Evolutionary conservation across 257 asterid species (phyloP).

Genomic region (Plantago ovata): DNA sequence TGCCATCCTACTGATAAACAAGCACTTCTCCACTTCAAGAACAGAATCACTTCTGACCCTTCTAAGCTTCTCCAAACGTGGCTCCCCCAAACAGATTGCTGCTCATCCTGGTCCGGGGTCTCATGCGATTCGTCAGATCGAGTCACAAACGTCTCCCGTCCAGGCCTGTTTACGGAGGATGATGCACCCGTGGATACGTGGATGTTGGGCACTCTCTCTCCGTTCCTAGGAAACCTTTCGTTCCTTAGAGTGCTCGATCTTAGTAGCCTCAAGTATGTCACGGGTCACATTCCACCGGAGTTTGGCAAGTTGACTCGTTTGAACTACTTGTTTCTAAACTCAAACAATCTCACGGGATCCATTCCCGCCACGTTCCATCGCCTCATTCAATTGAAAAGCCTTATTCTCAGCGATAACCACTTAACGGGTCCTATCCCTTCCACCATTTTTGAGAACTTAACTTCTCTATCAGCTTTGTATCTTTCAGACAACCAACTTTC

Average conservation of each 20-base stretch:
- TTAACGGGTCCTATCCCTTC: slow-evolving; percentile 46
- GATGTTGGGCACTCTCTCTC: slow-evolving; percentile 52
- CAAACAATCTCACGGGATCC: slow-evolving; percentile 43
- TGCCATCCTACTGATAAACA: slow-evolving; percentile 47
- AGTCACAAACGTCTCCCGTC: slow-evolving; percentile 47
- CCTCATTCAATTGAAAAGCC: slow-evolving; percentile 24
- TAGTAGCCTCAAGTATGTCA: slow-evolving; percentile 40
- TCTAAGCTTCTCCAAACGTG: slow-evolving; percentile 44
- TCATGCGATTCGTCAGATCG: slow-evolving; percentile 42
- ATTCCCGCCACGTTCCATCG: slow-evolving; percentile 34
- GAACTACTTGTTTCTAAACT: slow-evolving; percentile 28
- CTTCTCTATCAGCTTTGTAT: slow-evolving; percentile 32
- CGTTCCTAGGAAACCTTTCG: slow-evolving; percentile 54
- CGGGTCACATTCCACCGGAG: slow-evolving; percentile 48
- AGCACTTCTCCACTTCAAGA: slow-evolving; percentile 54
- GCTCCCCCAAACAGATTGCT: slow-evolving; percentile 54
- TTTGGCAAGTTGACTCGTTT: slow-evolving; percentile 39
- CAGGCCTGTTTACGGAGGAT: slow-evolving; percentile 32
- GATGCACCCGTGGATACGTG: slow-evolving; percentile 38
- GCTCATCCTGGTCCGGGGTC: slow-evolving; percentile 60
- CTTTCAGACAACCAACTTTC: slow-evolving; percentile 43
- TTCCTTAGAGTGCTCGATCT: slow-evolving; percentile 49
- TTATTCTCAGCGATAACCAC: slow-evolving; percentile 35
- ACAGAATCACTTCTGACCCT: slow-evolving; percentile 47
- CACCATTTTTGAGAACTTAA: slow-evolving; percentile 22